Base-by-base conservation (phyloP, 2,329 filamentous ascomycete species). In the Exophiala calicioides region DNA sequence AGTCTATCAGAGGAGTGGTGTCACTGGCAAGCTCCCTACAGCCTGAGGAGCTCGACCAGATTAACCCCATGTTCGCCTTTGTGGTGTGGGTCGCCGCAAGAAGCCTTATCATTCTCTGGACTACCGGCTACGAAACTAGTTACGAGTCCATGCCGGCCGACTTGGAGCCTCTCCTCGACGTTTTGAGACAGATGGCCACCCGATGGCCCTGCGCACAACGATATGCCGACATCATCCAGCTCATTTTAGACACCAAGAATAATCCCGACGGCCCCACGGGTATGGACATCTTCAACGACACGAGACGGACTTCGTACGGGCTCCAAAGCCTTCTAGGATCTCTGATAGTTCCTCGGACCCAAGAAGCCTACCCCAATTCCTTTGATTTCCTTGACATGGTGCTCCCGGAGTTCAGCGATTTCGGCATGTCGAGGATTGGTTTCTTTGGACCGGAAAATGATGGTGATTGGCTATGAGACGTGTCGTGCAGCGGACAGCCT, bases 81-180 rank as follows among this genome's bases (percentile, higher is more conserved):
- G 43, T 46, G 12, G 43, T 46, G 12, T 46, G 43, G 43, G 43
- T 46, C 1, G 43, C 43, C 12, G 10, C 43, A 16, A 46, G 43
- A 33, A 46, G 43, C 24, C 43, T 46, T n/a, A 46, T 46, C 10
- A 46, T 46, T 39, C 35, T 46, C 19, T 46, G 43, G 43, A 46
- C 43, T 26, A 38, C 26, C 12, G 43, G 43, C 10, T 46, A 46
- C 35, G 43, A 46, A 30, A 38, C 26, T 1, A 26, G 10, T 20
- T 39, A 46, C 43, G 43, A 19, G 20, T 39, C 43, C 26, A 39
- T 26, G 18, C 43, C 43, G 8, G 13, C 43, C 4, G 43, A 46
- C 26, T 12, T 46, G n/a, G 43, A 46, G 20, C 43, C 43, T 33
- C 34, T 46, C 10, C 27, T 46, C 9, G 26, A 26, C 27, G 34